phyloP scores from a whole-genome alignment of 2,329 filamentous ascomycete species.

The Aspergillus sp. region DNA sequence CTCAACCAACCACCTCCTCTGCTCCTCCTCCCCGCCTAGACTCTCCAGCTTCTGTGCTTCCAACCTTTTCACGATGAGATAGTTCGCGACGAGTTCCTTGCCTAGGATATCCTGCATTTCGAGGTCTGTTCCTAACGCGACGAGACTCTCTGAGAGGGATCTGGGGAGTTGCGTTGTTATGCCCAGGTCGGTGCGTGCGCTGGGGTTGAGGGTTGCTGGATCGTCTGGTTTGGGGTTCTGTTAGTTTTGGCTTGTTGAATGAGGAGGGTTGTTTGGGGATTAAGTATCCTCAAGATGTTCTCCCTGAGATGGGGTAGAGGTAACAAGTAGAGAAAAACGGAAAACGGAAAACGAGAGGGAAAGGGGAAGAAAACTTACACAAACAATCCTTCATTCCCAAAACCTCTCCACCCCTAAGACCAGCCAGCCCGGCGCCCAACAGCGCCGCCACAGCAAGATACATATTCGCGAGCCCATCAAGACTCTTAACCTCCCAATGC shows the following conservation, averaged over 20 bases:
- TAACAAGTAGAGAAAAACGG: neutral
- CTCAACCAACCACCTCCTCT: constrained; percentile 38
- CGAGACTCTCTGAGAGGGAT: constrained; percentile 35
- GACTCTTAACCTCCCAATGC: constrained; percentile 75
- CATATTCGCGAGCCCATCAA: constrained; percentile 79
- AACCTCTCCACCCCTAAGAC: constrained; percentile 41
- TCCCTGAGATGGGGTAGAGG: no score
- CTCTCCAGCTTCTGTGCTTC: constrained; percentile 30
- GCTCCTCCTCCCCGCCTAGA: constrained; percentile 24
- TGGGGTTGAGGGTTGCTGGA: constrained; percentile 30
- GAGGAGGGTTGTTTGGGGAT: neutral
- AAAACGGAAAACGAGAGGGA: neutral
- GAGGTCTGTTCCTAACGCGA: constrained; percentile 29
- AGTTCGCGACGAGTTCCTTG: constrained; percentile 25
- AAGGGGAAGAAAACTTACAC: constrained; percentile 20
- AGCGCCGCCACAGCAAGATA: constrained; percentile 68
- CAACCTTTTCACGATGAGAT: constrained; percentile 33
- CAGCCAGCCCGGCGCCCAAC: constrained; percentile 59
- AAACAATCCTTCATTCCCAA: constrained; percentile 35
- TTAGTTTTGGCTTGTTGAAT: neutral
- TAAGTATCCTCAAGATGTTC: no score
- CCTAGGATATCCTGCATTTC: constrained; percentile 31
- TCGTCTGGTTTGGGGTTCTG: constrained; percentile 25
- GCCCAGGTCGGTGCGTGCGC: constrained; percentile 32
- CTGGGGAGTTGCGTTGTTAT: constrained; percentile 39